Base-by-base conservation (phyloP, 1,284 basidiomycete genomes). In the Coniophora puteana region DNA sequence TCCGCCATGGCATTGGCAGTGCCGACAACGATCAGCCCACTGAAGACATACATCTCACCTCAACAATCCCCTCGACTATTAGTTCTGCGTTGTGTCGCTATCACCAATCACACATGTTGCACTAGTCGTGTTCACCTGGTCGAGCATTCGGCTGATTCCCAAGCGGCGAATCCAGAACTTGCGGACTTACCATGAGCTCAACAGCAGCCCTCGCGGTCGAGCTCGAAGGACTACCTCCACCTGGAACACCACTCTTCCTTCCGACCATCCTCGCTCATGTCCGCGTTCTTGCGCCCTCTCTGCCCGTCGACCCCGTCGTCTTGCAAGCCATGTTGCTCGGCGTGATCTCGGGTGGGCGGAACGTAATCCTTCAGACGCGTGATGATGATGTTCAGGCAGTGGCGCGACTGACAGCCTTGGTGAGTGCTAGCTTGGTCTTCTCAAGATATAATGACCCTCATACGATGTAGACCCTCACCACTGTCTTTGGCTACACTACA, bases 241-340 rank as follows among this genome's bases (percentile, higher is more conserved):
- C 67, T 5, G 81, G 79, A 12, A 71, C 73, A 0, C 63, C 67
- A 14, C 59, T 58, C 2, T 84, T 83, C 55, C 67, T 83, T 22
- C 68, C 76, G 22, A 65, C 71, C 6, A 52, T 82, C 17, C 49
- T 83, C 7, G 53, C 62, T 2, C 65, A 71, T 42, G 57, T 82
- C 37, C 72, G 66, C 28, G 53, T 65, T 8, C 57, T 63, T 8
- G 62, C 63, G 16, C 68, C 72, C 5, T 56, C 62, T 16, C 47
- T 82, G 3, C 78, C 81, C 6, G 43, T 84, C 4, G 83, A 87
- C 43, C 68, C 74, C 10, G 70, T 77, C 36, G 68, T 87, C 30
- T 58, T 87, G 5, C 82, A 83, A 50, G 76, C 82, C 20, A 60
- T 88, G 16, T 69, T 87, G 13, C 71, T 84, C 4, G 82, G 74